Conservation (phyloP, 371 early-diverging fungal genomes). For the Sanchytrium tribonematis region DNA sequence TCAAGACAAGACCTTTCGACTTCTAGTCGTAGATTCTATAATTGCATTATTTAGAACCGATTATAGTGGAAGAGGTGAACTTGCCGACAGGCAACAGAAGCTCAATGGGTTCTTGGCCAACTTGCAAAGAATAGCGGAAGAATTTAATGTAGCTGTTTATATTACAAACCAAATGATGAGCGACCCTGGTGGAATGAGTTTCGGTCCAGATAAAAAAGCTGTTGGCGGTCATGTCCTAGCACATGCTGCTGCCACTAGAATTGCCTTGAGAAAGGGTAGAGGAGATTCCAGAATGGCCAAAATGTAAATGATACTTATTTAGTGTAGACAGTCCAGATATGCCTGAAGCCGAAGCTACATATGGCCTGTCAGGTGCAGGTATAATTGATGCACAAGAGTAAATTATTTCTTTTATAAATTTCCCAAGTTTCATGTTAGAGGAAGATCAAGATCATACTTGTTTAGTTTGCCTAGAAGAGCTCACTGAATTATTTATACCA, state of each 20-base stretch:
- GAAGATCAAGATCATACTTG: background rate
- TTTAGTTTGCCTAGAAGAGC: background rate
- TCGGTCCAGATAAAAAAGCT: conserved; percentile 56
- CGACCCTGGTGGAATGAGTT: conserved; percentile 22
- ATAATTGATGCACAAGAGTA: conserved; percentile 30
- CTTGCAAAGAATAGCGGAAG: conserved; percentile 46
- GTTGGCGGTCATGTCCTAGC: conserved; percentile 40
- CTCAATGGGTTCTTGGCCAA: conserved; percentile 44
- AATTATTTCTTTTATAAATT: background rate
- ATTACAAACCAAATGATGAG: conserved; percentile 53
- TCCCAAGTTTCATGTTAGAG: background rate
- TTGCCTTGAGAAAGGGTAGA: conserved; percentile 56
- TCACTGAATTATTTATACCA: background rate
- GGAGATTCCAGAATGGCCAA: conserved; percentile 60
- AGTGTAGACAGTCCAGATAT: conserved; percentile 32
- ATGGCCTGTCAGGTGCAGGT: conserved; percentile 34
- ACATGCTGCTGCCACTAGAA: conserved; percentile 26
- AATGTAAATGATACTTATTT: conserved; percentile 24
- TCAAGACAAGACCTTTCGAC: conserved; percentile 17
- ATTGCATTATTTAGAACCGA: conserved; percentile 48
- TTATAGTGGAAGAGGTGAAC: conserved; percentile 51
- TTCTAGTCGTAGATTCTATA: conserved; percentile 40
- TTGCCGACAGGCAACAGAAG: conserved; percentile 68
- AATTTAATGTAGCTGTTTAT: conserved; percentile 35
- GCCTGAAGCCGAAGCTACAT: conserved; percentile 19